Evolutionary conservation across 768 basidiomycete species (phyloP).

Genomic region (Rhizopogon vulgaris): DNA sequence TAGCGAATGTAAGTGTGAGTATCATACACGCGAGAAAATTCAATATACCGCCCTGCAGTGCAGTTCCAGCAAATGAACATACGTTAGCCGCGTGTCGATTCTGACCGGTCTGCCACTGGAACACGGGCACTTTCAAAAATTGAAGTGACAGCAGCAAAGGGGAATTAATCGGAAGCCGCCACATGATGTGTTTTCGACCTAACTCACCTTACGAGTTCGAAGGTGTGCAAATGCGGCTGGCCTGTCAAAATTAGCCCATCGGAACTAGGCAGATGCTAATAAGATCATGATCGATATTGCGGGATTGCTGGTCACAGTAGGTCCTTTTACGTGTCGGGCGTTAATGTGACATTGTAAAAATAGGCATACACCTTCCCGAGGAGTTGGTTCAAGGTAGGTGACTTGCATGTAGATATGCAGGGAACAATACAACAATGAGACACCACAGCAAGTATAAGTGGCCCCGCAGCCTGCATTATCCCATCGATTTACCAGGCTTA

Average conservation of each 20-base stretch:
- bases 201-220: background rate
- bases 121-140: background rate
- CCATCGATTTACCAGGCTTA: background rate
- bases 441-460: background rate
- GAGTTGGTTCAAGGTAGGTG: background rate
- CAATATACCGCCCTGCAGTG: background rate
- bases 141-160: background rate
- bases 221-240: background rate
- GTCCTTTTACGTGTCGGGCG: background rate
- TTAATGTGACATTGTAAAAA: background rate
- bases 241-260: background rate
- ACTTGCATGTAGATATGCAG: background rate
- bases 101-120: background rate
- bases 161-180: background rate
- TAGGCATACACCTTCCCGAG: background rate
- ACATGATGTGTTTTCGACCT: background rate
- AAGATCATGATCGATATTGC: background rate
- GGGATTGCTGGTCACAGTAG: background rate
- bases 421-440: background rate
- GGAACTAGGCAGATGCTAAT: background rate
- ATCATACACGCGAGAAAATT: background rate
- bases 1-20: background rate
- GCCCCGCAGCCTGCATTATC: background rate
- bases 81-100: background rate
- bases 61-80: background rate